Percentiles rank a stretch among this genome's conserved stretches.
Conservation (phyloP, 2,329 filamentous ascomycete genomes). For the Cladosporium sp. region DNA sequence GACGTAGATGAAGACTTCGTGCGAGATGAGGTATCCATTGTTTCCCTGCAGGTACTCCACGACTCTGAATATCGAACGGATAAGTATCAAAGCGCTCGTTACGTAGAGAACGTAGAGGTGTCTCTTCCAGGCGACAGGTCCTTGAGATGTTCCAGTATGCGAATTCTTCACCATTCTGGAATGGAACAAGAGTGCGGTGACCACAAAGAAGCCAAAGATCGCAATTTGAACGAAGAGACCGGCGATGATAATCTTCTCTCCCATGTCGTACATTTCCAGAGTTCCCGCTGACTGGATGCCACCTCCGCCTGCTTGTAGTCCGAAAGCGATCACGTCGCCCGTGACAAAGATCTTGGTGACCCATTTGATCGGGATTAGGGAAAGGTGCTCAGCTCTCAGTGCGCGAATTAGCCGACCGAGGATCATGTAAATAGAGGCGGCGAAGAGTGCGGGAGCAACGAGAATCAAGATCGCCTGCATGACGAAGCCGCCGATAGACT, state of each 20-base stretch:
- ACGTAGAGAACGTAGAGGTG: slow-evolving; percentile 43
- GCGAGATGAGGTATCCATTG: slow-evolving; percentile 44
- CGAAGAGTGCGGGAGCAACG: slow-evolving; percentile 52
- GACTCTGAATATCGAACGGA: slow-evolving; percentile 51
- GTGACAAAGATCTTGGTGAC: slow-evolving; percentile 59
- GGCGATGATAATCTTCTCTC: slow-evolving; percentile 57
- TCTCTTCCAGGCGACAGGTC: slow-evolving; percentile 38
- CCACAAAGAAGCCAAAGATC: slow-evolving; percentile 59
- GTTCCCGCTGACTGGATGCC: slow-evolving; percentile 40
- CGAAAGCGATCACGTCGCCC: slow-evolving; percentile 57
- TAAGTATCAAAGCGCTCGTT: slow-evolving; percentile 46
- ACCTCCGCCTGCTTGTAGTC: slow-evolving; percentile 54
- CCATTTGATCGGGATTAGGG: slow-evolving; percentile 47
- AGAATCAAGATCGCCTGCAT: slow-evolving; percentile 48
- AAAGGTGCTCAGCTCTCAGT: slow-evolving; percentile 46
- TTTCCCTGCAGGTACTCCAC: slow-evolving; percentile 52
- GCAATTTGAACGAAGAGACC: slow-evolving; percentile 61
- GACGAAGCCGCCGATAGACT: slow-evolving; percentile 44
- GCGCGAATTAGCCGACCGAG: slow-evolving; percentile 49
- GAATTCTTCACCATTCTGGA: slow-evolving; percentile 37
- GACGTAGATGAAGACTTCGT: slow-evolving; percentile 49
- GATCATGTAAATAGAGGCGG: slow-evolving; percentile 56
- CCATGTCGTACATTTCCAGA: slow-evolving; percentile 39
- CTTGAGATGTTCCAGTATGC: neutral
- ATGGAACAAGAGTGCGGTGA: slow-evolving; percentile 55